A percentile compares a stretch with the other conserved stretches of the same genome.
Conservation (phyloP, 306 rosid genomes). For the Castanopsis chinensis region DNA sequence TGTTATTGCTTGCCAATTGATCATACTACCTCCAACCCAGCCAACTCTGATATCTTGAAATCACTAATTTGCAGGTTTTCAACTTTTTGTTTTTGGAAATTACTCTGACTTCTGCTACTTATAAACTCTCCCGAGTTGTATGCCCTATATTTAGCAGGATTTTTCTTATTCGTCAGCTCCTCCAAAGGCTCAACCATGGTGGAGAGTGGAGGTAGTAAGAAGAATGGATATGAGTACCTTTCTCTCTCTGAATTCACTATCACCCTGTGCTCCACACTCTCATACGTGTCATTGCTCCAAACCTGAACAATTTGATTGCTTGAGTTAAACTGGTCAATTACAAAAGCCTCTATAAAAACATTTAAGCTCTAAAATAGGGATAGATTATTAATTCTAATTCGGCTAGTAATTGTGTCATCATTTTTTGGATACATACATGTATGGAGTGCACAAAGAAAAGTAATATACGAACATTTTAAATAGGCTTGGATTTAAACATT, state of each 20-base stretch:
- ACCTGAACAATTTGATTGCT: slow-evolving; percentile 16
- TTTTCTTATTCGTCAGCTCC: background rate
- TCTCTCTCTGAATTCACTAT: slow-evolving; percentile 3
- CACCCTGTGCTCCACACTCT: slow-evolving; percentile 37
- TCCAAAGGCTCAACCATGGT: slow-evolving; percentile 11
- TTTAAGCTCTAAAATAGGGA: background rate
- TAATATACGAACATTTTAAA: too few relatives aligned
- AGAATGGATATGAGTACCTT: slow-evolving; percentile 7
- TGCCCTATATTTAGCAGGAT: too few relatives aligned
- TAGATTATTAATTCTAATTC: too few relatives aligned
- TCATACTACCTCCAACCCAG: background rate
- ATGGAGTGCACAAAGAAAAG: too few relatives aligned
- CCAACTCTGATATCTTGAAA: background rate
- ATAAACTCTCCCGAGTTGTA: too few relatives aligned
- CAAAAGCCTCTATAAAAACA: background rate
- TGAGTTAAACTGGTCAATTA: background rate
- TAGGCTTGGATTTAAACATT: too few relatives aligned
- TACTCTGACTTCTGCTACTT: too few relatives aligned
- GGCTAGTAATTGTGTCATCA: too few relatives aligned
- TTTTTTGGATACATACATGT: too few relatives aligned
- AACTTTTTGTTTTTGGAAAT: too few relatives aligned
- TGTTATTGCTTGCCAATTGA: background rate
- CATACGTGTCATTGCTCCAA: slow-evolving; percentile 4
- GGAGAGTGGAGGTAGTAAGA: slow-evolving; percentile 1
- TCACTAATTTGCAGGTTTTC: background rate